Evolutionary conservation across 2,329 filamentous ascomycete genomes (phyloP).

Genomic region (Leptographium wingfieldii): DNA sequence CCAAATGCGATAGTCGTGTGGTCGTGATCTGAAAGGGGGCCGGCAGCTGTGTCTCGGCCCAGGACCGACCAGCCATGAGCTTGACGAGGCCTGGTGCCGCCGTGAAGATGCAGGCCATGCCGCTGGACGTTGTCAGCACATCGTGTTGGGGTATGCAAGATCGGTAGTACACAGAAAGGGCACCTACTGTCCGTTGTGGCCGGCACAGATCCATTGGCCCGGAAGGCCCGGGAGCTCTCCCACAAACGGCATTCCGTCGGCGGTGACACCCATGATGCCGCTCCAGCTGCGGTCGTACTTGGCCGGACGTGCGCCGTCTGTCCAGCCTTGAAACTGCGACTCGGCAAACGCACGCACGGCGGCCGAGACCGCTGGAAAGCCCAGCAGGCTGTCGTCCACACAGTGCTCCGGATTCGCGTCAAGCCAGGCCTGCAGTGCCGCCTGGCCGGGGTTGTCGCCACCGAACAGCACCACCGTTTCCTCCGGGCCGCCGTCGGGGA

Average conservation of each 20-base stretch:
- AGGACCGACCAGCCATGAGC: neutral
- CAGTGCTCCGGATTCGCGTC: neutral
- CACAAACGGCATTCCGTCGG: constrained; percentile 1
- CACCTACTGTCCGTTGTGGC: constrained; percentile 3
- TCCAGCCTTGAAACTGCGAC: neutral
- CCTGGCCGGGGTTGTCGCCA: constrained; percentile 1
- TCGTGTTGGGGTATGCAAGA: neutral
- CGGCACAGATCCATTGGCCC: constrained; percentile 3
- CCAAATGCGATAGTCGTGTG: neutral
- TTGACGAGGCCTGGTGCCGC: constrained; percentile 1
- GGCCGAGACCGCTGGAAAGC: neutral
- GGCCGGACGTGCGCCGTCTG: neutral
- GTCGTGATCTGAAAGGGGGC: neutral
- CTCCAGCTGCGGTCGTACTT: constrained; percentile 4
- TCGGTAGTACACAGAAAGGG: too few species aligned
- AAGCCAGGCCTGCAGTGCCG: neutral
- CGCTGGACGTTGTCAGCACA: neutral
- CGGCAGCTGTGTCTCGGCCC: neutral
- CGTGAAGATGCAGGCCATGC: constrained; percentile 2
- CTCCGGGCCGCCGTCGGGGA: neutral
- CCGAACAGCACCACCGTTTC: constrained; percentile 1
- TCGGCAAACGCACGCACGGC: neutral
- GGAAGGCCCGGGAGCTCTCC: constrained; percentile 1
- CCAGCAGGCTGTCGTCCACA: neutral
- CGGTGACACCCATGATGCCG: neutral